phyloP scores from a whole-genome alignment of 305 asterid species.

The Plantago coronopus region DNA sequence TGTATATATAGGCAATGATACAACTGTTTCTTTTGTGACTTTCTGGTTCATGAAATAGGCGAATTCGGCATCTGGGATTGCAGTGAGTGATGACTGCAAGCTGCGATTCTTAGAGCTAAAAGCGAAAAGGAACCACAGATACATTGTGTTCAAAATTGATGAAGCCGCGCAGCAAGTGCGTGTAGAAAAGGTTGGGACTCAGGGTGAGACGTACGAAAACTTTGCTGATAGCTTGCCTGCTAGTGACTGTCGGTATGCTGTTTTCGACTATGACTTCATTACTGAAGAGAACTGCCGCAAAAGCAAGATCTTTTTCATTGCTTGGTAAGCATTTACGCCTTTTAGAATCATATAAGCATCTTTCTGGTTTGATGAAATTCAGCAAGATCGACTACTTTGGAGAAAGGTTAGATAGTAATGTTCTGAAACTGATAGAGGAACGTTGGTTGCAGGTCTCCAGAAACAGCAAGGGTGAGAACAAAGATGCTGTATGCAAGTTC shows the following conservation, averaged over 20 bases:
- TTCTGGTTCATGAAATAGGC: constrained; percentile 27
- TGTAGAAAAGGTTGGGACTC: constrained; percentile 36
- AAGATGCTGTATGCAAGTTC: constrained; percentile 59
- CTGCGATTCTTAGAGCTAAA: constrained; percentile 41
- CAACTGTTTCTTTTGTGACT: constrained; percentile 1
- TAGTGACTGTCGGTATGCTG: constrained; percentile 46
- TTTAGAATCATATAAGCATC: too few relatives aligned
- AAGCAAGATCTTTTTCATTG: constrained; percentile 53
- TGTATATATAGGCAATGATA: too few relatives aligned
- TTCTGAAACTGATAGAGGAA: too few relatives aligned
- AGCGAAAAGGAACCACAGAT: constrained; percentile 38
- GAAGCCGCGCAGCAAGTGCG: constrained; percentile 32
- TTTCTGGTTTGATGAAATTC: background rate
- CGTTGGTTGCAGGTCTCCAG: constrained; percentile 40
- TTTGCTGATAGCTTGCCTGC: constrained; percentile 38
- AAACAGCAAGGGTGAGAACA: constrained; percentile 47
- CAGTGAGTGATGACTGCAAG: constrained; percentile 50
- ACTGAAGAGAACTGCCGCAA: constrained; percentile 52
- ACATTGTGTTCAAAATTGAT: constrained; percentile 41
- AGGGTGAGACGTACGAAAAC: constrained; percentile 33
- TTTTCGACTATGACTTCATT: constrained; percentile 47
- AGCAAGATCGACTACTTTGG: too few relatives aligned
- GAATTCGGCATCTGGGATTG: constrained; percentile 45
- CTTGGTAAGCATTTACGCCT: constrained; percentile 29
- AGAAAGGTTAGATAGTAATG: too few relatives aligned